A percentile compares a stretch with the other conserved stretches of the same genome.
Evolutionary conservation across 257 asterid genomes (phyloP).

Genomic region (Pogostemon cablin): DNA sequence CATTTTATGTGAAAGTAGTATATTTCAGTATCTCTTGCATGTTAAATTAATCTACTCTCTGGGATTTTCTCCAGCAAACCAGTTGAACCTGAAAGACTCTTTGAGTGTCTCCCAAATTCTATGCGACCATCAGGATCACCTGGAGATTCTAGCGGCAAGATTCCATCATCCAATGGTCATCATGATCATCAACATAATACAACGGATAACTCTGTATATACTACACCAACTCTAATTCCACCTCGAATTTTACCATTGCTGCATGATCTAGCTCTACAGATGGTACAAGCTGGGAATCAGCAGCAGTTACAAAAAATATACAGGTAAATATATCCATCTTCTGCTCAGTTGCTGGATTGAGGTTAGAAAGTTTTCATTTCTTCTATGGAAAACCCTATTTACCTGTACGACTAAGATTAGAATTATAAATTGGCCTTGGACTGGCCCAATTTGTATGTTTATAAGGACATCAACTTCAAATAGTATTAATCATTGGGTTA

Average conservation of each 20-base stretch:
- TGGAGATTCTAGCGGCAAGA: conserved; percentile 71
- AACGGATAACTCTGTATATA: conserved; percentile 69
- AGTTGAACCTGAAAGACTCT: conserved; percentile 98
- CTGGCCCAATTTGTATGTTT: conserved; percentile 17
- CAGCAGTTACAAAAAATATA: conserved; percentile 82
- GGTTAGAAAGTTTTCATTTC: conserved; percentile 1
- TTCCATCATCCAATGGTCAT: conserved; percentile 65
- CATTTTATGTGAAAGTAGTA: conserved; percentile 16
- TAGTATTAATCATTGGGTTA: background rate
- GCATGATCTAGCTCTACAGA: conserved; percentile 94
- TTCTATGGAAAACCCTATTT: conserved; percentile 17
- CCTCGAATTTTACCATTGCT: conserved; percentile 87
- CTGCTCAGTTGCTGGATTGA: conserved; percentile 18
- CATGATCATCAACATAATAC: conserved; percentile 58
- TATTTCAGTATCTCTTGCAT: background rate
- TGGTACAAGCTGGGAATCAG: conserved; percentile 93
- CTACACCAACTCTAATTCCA: conserved; percentile 90
- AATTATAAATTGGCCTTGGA: conserved; percentile 17
- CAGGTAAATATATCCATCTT: conserved; percentile 52
- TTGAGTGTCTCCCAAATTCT: conserved; percentile 98
- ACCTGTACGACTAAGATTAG: conserved; percentile 11
- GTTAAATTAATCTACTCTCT: conserved; percentile 19
- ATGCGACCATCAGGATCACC: conserved; percentile 96
- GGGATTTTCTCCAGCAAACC: conserved; percentile 67
- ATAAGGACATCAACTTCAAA: conserved; percentile 3